A percentile compares a stretch with the other conserved stretches of the same genome.
phyloP scores from a whole-genome alignment of 441 rosid genomes.

The Manihot esculenta region DNA sequence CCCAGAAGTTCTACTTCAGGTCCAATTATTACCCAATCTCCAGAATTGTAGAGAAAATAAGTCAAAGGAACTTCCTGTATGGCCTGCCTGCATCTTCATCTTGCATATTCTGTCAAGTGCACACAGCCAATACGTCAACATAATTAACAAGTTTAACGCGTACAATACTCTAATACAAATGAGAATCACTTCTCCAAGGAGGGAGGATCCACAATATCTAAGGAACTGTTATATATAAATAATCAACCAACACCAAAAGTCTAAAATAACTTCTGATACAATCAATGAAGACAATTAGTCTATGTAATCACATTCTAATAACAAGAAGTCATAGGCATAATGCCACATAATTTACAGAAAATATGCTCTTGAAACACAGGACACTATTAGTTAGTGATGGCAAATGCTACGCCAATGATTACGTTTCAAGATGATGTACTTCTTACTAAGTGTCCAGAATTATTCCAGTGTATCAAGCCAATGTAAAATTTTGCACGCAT shows the following conservation, averaged over 20 bases:
- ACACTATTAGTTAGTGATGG: not conserved
- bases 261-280: no score
- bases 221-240: not conserved
- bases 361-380: not conserved
- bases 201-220: not conserved
- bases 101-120: constrained; percentile 66
- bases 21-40: constrained; percentile 25
- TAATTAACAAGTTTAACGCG: not conserved
- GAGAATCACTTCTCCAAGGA: not conserved
- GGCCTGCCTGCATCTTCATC: constrained; percentile 85
- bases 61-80: constrained; percentile 64
- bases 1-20: no score
- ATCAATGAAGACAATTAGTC: no score
- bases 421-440: not conserved
- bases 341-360: not conserved
- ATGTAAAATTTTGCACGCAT: not conserved
- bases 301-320: no score
- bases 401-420: not conserved
- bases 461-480: not conserved
- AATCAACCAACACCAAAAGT: not conserved
- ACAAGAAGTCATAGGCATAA: not conserved
- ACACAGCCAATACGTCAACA: not conserved
- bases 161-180: not conserved
- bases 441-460: not conserved
- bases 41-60: constrained; percentile 3